Evolutionary conservation across 2,329 filamentous ascomycete genomes (phyloP).

Genomic region (Penicillium sp.): DNA sequence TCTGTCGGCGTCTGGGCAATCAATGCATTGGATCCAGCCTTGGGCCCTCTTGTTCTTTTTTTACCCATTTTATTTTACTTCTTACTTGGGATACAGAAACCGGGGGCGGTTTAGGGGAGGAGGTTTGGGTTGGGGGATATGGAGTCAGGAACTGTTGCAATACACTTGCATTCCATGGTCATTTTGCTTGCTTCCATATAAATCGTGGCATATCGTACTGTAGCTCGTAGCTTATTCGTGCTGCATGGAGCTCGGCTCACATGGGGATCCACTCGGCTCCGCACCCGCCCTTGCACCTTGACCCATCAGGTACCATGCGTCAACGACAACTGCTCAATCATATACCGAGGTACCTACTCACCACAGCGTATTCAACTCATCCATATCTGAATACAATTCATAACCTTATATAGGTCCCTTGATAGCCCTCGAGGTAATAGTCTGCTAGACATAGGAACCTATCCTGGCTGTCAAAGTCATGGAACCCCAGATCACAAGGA

Average conservation of each 20-base stretch:
- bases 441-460: background rate
- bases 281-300: slow-evolving; percentile 2
- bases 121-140: slow-evolving; percentile 5
- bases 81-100: slow-evolving; percentile 11
- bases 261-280: slow-evolving; percentile 16
- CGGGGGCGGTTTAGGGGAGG: slow-evolving; percentile 6
- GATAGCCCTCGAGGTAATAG: background rate
- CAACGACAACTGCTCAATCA: background rate
- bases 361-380: background rate
- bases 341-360: background rate
- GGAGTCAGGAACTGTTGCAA: slow-evolving; percentile 11
- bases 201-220: background rate
- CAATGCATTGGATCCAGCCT: slow-evolving; percentile 24
- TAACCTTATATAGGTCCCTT: background rate
- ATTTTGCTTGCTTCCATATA: background rate
- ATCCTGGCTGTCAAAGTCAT: slow-evolving; percentile 5
- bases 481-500: slow-evolving; percentile 28
- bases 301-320: background rate
- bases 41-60: slow-evolving; percentile 6
- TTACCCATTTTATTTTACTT: background rate
- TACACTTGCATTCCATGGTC: slow-evolving; percentile 11
- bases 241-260: slow-evolving; percentile 5
- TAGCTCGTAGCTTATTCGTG: background rate
- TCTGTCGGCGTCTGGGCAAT: slow-evolving; percentile 25
- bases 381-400: background rate